Percentiles rank a stretch among this genome's conserved stretches.
Evolutionary conservation across 169 alveolate genomes (phyloP).

Genomic region (Perkinsus marinus): DNA sequence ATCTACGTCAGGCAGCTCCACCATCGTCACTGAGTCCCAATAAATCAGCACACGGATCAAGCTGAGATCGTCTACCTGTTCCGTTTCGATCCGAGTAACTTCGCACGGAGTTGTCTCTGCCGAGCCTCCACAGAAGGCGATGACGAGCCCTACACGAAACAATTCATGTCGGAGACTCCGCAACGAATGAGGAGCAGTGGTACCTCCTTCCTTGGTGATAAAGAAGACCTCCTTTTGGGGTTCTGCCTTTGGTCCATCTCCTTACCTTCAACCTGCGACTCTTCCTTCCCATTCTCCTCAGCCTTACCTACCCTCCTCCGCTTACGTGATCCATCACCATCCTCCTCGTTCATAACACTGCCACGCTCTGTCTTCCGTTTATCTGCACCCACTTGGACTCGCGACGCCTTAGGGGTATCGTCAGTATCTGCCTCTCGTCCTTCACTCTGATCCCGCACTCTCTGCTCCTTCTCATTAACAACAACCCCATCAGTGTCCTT

Average conservation of each 20-base stretch:
- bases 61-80: neutral
- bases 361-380: neutral
- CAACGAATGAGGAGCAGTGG: too few species aligned
- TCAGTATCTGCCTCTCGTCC: neutral
- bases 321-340: neutral
- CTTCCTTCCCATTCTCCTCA: neutral
- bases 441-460: neutral
- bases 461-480: neutral
- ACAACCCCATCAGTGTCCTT: neutral
- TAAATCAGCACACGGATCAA: neutral
- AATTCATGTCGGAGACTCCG: neutral
- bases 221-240: neutral
- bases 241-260: neutral
- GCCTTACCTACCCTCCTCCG: neutral
- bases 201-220: neutral
- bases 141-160: neutral
- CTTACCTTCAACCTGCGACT: neutral
- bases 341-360: neutral
- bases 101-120: neutral
- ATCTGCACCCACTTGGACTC: neutral
- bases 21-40: neutral
- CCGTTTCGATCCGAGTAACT: neutral
- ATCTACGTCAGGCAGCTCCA: neutral
- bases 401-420: neutral
- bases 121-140: neutral